Conservation (phyloP, 768 basidiomycete genomes). For the Termitomyces heimii region DNA sequence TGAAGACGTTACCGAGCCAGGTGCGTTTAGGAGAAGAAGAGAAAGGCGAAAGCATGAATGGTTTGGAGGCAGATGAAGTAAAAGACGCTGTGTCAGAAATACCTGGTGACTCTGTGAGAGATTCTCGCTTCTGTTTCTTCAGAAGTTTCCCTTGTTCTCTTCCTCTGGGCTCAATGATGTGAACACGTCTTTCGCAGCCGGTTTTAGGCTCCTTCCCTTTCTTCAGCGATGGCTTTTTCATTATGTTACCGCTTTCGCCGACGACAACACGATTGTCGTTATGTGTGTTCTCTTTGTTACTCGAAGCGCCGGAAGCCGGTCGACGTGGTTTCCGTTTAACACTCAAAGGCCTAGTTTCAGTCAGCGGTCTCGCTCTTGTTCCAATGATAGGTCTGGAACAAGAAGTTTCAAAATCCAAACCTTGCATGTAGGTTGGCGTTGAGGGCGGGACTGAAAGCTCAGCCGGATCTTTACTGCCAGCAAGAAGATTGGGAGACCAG, state of each 20-base stretch:
- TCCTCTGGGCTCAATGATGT: constrained; percentile 45
- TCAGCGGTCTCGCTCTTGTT: constrained; percentile 19
- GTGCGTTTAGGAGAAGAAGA: constrained; percentile 48
- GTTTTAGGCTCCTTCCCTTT: constrained; percentile 28
- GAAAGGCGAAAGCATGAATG: constrained; percentile 30
- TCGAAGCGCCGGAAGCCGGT: constrained; percentile 14
- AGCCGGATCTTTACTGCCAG: background rate
- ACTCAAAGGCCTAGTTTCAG: constrained; percentile 40
- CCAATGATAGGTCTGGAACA: constrained; percentile 12
- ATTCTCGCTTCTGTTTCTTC: constrained; percentile 16
- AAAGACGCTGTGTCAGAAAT: constrained; percentile 40
- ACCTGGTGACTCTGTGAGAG: constrained; percentile 28
- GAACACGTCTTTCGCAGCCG: constrained; percentile 28
- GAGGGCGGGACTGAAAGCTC: constrained; percentile 8
- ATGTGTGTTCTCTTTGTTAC: constrained; percentile 57
- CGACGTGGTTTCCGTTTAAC: constrained; percentile 30
- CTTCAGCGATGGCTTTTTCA: constrained; percentile 41
- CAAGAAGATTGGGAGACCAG: constrained; percentile 14
- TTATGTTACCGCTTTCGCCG: constrained; percentile 14
- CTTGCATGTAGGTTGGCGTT: constrained; percentile 7
- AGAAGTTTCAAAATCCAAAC: background rate
- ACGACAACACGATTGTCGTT: constrained; percentile 13
- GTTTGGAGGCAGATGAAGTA: constrained; percentile 28
- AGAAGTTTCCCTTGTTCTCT: constrained; percentile 28
- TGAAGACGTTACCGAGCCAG: constrained; percentile 90